Percentiles rank a stretch among this genome's conserved stretches.
Conservation (phyloP, 2,329 filamentous ascomycete species). For the Neonectria neomacrospora region DNA sequence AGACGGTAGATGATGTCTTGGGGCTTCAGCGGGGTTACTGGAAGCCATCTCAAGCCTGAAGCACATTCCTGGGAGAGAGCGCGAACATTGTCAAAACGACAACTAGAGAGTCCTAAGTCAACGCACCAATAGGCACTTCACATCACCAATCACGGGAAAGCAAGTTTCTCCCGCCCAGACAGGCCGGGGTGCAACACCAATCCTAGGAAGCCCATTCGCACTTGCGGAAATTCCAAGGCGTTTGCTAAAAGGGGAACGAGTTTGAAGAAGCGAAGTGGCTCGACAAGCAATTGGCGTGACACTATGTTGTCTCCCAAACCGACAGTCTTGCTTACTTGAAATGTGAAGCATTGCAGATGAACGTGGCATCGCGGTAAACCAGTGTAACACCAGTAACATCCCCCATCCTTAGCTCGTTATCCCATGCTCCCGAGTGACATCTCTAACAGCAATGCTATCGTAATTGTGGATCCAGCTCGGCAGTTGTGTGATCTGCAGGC, state of each 20-base stretch:
- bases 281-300: background rate
- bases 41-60: too few relatives aligned
- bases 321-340: too few relatives aligned
- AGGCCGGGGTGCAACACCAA: background rate
- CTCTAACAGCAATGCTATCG: background rate
- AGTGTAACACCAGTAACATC: too few relatives aligned
- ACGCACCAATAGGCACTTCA: background rate
- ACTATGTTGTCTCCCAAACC: background rate
- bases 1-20: too few relatives aligned
- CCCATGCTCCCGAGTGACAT: too few relatives aligned
- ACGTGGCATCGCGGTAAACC: background rate
- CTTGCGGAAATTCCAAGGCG: background rate
- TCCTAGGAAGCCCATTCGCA: background rate
- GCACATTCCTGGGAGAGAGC: too few relatives aligned
- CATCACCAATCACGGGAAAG: background rate
- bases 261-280: too few relatives aligned
- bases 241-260: background rate
- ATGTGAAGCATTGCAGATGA: background rate
- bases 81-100: background rate
- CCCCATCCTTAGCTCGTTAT: too few relatives aligned
- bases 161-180: background rate
- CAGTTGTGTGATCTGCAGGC: background rate
- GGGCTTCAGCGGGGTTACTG: background rate
- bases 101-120: background rate
- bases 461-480: background rate